Conservation (phyloP, 129 eudicot genomes). For the Flaveria linearis region DNA sequence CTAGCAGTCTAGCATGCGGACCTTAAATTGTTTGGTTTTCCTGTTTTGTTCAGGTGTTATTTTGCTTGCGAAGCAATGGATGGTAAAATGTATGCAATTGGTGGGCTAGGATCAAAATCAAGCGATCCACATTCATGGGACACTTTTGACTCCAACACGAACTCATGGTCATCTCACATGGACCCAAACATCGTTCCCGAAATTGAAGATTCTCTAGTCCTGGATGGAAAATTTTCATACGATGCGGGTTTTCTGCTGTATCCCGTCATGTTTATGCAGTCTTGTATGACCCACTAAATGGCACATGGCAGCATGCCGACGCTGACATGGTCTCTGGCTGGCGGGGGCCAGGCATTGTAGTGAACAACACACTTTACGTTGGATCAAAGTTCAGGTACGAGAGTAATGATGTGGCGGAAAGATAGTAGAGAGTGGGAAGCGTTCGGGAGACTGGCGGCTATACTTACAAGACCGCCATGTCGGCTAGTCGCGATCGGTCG, state of each 20-base stretch:
- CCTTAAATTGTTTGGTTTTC: not conserved
- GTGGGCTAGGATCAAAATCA: conserved; percentile 78
- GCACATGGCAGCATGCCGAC: conserved; percentile 79
- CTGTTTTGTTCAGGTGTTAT: conserved; percentile 57
- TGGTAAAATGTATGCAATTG: conserved; percentile 77
- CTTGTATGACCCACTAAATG: conserved; percentile 66
- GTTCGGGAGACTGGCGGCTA: conserved; percentile 57
- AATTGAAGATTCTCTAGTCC: conserved; percentile 71
- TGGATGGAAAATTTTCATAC: conserved; percentile 63
- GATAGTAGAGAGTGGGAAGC: conserved; percentile 69
- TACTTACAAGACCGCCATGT: conserved; percentile 76
- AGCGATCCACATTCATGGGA: conserved; percentile 84
- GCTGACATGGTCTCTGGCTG: conserved; percentile 69
- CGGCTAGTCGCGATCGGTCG: conserved; percentile 68
- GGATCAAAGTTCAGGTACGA: conserved; percentile 81
- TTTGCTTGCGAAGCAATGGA: conserved; percentile 68
- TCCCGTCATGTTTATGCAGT: conserved; percentile 62
- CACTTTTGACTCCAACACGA: conserved; percentile 48
- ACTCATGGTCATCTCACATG: conserved; percentile 56
- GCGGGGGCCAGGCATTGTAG: conserved; percentile 89
- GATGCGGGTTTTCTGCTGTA: conserved; percentile 56
- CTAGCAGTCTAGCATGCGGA: not conserved
- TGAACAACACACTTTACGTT: conserved; percentile 63
- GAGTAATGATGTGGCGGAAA: conserved; percentile 74
- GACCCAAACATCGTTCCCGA: conserved; percentile 75